phyloP scores from a whole-genome alignment of 2,329 filamentous ascomycete species.

The Diatrype stigma region DNA sequence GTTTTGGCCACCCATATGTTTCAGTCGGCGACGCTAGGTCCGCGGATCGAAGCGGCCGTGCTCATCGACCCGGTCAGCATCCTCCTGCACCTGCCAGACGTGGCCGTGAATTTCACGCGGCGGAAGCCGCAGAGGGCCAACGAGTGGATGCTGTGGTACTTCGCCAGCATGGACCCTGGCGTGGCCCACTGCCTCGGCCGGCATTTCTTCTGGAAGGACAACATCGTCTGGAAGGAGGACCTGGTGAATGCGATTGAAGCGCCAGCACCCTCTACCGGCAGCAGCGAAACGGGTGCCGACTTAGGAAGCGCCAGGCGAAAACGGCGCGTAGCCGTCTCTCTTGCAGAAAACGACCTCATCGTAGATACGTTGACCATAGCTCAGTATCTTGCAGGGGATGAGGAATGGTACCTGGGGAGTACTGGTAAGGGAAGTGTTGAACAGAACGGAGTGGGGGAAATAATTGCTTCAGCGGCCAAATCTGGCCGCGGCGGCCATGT shows the following conservation, averaged over 20 bases:
- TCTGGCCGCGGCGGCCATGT: constrained; percentile 11
- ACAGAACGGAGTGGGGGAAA: constrained; percentile 25
- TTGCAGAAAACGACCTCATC: constrained; percentile 61
- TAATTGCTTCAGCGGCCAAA: constrained; percentile 9
- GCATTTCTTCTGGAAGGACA: constrained; percentile 69
- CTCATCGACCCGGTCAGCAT: constrained; percentile 62
- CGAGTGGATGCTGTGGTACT: constrained; percentile 68
- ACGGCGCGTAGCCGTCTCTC: constrained; percentile 47
- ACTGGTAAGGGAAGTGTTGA: constrained; percentile 1
- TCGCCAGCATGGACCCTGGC: constrained; percentile 63
- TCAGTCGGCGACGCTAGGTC: constrained; percentile 39
- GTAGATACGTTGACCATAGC: constrained; percentile 57
- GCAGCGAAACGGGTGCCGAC: constrained; percentile 7
- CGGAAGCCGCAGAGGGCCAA: constrained; percentile 53
- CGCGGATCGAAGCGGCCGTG: constrained; percentile 45
- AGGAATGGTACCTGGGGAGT: constrained; percentile 22
- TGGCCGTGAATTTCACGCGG: constrained; percentile 68
- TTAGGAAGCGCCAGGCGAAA: constrained; percentile 4
- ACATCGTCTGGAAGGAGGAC: constrained; percentile 67
- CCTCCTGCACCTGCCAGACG: constrained; percentile 63
- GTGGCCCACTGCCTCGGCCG: constrained; percentile 61
- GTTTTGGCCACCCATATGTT: constrained; percentile 61
- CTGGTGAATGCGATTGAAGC: constrained; percentile 32
- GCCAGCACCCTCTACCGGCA: background rate
- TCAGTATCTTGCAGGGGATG: constrained; percentile 47